Evolutionary conservation across 2,329 filamentous ascomycete genomes (phyloP), one percentile per base, ranked within the genome.

Genomic region (Truncatella angustata): DNA sequence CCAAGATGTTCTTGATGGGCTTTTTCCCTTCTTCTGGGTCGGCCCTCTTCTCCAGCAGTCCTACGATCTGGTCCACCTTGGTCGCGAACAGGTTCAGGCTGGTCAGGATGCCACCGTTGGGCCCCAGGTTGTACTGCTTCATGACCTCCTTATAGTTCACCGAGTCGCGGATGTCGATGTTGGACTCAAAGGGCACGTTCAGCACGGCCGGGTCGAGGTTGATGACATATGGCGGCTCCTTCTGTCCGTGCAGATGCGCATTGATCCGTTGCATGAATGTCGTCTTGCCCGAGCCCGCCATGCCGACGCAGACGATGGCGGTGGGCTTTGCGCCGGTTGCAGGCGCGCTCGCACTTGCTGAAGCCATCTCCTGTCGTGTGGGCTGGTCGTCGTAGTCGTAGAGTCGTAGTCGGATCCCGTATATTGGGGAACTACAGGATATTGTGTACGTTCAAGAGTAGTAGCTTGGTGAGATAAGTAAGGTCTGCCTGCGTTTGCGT

Each of bases 131-230:
- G 72, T 97, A 97, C 73, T 97, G 92, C 73, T 93, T 95, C 95
- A 99, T 99, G 58, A 99, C 94, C 73, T 99, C 93, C 70, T 96
- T 94, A 78, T 99, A 99, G 80, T 99, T 97, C 70, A 99, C 93
- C 23, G 90, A 94, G 73, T 99, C 94, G 64, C 95, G 91, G 62
- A 99, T 99, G 73, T 99, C 94, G 73, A 99, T 97, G 72, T 99
- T 99, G 70, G 88, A 86, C 61, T 96, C 93, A 67, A 97, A 99
- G 3, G 95, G 94, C 5, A 97, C 89, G 60, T 87, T 90, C 65
- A 92, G 82, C 7, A 99, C 94, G 36, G 95, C 94, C 1, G 94
- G 94, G 67, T 99, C 94, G 56, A 99, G 87, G 71, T 99, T 99
- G 67, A 99, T 85, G 54, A 97, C 91, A 70, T 99, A 99, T 4